These are phyloP conservation scores for Cystoisospora suis DNA, from an alignment of 169 alveolate species.

Conservation along the genomic window DNA sequence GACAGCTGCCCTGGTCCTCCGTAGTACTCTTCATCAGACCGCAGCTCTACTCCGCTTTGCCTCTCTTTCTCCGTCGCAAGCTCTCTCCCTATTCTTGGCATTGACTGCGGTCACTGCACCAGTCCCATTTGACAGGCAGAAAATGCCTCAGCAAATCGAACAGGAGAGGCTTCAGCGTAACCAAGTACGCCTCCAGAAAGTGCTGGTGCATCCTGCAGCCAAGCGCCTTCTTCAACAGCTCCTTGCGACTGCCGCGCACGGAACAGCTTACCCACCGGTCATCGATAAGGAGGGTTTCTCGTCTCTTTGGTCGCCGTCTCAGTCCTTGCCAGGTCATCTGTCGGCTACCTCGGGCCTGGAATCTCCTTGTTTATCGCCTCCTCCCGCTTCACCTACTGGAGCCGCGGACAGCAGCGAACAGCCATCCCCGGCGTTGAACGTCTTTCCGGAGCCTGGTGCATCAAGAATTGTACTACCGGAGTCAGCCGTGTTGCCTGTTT, in stretches of 20 bases:
- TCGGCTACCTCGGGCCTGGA: too few species aligned
- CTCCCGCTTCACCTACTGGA: too few species aligned
- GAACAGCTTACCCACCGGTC: too few species aligned
- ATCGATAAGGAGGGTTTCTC: too few species aligned
- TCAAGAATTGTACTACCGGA: too few species aligned
- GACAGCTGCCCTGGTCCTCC: not conserved
- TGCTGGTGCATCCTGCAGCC: not conserved
- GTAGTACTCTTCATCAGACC: not conserved
- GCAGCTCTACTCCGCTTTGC: not conserved
- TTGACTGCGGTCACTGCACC: not conserved
- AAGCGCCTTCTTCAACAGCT: not conserved
- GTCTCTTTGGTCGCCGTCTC: too few species aligned
- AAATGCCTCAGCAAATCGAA: not conserved
- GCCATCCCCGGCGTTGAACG: too few species aligned
- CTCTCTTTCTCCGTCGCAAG: not conserved
- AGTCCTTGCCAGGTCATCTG: too few species aligned
- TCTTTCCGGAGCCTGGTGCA: too few species aligned
- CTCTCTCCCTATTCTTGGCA: not conserved
- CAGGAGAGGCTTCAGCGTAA: not conserved
- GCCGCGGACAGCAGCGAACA: too few species aligned
- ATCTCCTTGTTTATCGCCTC: too few species aligned
- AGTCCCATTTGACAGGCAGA: not conserved
- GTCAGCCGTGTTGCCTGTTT: constrained; percentile 14
- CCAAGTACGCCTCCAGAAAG: not conserved
- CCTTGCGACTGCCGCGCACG: too few species aligned